Conservation (phyloP, 2,329 filamentous ascomycete species). For the Cercospora sesami region DNA sequence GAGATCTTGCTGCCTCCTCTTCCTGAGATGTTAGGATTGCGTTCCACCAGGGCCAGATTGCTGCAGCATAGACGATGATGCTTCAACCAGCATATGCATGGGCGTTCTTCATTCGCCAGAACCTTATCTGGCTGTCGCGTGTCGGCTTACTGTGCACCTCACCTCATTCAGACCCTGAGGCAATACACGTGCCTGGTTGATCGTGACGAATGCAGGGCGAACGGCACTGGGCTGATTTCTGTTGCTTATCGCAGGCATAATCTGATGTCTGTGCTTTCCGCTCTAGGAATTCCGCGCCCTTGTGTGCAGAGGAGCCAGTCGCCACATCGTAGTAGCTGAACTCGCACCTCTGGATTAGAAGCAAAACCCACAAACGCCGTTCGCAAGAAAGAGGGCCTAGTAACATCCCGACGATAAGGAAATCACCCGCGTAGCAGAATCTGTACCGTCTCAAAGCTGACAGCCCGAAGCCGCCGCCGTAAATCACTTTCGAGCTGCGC, state of each 20-base stretch:
- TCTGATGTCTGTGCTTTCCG: neutral
- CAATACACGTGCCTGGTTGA: neutral
- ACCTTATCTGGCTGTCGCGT: neutral
- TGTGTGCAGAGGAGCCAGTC: neutral
- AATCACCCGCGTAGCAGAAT: slow-evolving; percentile 8
- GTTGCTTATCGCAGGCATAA: neutral
- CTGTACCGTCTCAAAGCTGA: slow-evolving; percentile 11
- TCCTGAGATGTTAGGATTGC: neutral
- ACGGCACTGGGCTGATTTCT: neutral
- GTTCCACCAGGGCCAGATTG: neutral
- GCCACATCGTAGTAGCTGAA: neutral
- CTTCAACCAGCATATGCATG: neutral
- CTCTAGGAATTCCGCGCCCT: neutral
- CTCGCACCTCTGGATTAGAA: neutral
- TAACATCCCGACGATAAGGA: neutral
- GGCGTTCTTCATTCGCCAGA: neutral
- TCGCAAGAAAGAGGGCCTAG: neutral
- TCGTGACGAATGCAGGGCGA: neutral
- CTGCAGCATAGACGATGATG: neutral
- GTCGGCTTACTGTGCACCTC: neutral
- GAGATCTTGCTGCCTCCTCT: neutral
- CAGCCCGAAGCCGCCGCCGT: slow-evolving; percentile 6
- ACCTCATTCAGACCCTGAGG: neutral
- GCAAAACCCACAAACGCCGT: neutral
- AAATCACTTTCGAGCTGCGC: slow-evolving; percentile 11